Percentiles rank a stretch among this genome's conserved stretches.
Conservation (phyloP, 768 basidiomycete species). For the Trametes cubensis region DNA sequence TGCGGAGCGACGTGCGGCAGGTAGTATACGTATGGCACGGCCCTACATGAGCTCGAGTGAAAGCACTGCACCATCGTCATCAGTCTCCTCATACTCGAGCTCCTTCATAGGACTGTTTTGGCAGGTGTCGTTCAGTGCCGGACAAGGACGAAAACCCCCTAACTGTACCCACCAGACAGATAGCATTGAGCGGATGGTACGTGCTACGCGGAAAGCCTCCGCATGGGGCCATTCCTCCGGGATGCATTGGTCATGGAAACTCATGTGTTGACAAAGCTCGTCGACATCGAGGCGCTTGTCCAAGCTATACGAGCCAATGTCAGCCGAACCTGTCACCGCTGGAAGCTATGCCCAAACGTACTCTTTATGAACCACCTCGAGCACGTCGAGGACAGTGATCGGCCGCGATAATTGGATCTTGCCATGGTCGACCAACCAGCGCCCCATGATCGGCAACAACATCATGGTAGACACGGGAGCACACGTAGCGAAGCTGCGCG, state of each 20-base stretch:
- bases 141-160: no score
- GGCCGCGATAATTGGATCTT: background rate
- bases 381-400: background rate
- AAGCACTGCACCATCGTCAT: no score
- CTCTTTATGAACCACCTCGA: background rate
- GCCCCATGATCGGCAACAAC: background rate
- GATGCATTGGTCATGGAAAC: background rate
- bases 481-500: slow-evolving; percentile 1
- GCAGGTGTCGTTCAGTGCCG: no score
- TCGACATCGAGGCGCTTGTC: background rate
- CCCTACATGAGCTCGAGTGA: no score
- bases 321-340: no score
- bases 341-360: background rate
- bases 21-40: no score
- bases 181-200: background rate
- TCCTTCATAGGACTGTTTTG: background rate
- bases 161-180: background rate
- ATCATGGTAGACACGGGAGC: background rate
- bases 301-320: no score
- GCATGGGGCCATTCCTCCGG: background rate
- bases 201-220: background rate
- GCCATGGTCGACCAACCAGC: background rate
- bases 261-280: background rate
- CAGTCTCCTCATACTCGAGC: background rate
- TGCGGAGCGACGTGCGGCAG: no score